These are phyloP conservation scores for Sphaerulina musiva DNA, from an alignment of 2,329 filamentous ascomycete species.

Conservation along the genomic window DNA sequence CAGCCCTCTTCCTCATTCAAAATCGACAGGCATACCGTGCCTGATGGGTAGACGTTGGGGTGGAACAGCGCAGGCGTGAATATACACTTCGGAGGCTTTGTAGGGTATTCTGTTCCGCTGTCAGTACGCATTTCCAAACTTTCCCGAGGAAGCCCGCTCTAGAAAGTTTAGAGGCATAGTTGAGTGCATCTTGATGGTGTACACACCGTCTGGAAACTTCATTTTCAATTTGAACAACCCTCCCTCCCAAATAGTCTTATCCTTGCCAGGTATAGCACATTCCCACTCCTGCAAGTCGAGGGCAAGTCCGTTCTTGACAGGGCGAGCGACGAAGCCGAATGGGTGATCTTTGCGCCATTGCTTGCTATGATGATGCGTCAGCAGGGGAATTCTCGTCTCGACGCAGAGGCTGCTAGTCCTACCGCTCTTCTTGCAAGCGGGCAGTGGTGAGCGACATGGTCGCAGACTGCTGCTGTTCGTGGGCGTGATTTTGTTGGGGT, in stretches of 20 bases:
- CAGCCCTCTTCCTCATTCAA: slow-evolving; percentile 97
- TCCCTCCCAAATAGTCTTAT: slow-evolving; percentile 97
- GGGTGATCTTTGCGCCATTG: slow-evolving; percentile 96
- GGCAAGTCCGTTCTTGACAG: slow-evolving; percentile 69
- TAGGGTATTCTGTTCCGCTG: slow-evolving; percentile 72
- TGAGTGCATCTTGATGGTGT: not conserved
- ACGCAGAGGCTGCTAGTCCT: slow-evolving; percentile 31
- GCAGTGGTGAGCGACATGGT: slow-evolving; percentile 83
- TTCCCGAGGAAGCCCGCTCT: not conserved
- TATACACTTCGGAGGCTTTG: slow-evolving; percentile 98
- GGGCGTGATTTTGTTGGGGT: slow-evolving; percentile 3
- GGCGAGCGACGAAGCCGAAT: slow-evolving; percentile 94
- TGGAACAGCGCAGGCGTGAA: slow-evolving; percentile 95
- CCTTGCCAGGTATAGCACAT: slow-evolving; percentile 90
- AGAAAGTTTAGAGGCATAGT: not conserved
- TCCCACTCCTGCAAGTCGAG: slow-evolving; percentile 95
- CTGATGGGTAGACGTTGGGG: slow-evolving; percentile 96
- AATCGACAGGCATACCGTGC: slow-evolving; percentile 94
- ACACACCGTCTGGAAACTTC: slow-evolving; percentile 77
- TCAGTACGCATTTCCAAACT: slow-evolving; percentile 9
- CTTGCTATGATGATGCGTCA: slow-evolving; percentile 53
- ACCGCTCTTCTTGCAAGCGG: slow-evolving; percentile 82
- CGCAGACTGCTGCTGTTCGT: slow-evolving; percentile 1
- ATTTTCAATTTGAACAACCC: slow-evolving; percentile 93
- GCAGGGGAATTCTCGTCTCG: slow-evolving; percentile 11